phyloP scores from a whole-genome alignment of 2,329 filamentous ascomycete species.

The Helotiales sp. region DNA sequence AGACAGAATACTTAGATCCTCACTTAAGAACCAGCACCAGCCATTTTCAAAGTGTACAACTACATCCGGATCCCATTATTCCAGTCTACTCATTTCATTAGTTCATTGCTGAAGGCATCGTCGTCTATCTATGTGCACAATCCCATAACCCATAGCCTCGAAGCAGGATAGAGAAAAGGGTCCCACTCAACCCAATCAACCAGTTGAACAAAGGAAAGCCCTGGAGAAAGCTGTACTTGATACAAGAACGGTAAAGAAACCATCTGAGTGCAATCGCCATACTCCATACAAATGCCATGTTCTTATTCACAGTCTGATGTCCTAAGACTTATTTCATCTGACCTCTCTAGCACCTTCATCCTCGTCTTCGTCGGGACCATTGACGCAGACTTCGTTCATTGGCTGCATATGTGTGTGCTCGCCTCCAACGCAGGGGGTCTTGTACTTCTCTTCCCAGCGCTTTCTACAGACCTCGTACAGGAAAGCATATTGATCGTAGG shows the following conservation, averaged over 20 bases:
- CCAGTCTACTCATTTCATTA: constrained; percentile 17
- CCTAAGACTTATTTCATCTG: not conserved
- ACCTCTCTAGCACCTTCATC: not conserved
- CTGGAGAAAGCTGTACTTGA: not conserved
- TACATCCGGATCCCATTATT: not conserved
- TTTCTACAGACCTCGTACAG: constrained; percentile 86
- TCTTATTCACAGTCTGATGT: not conserved
- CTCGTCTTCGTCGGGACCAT: constrained; percentile 16
- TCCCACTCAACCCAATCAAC: not conserved
- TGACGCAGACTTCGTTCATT: constrained; percentile 21
- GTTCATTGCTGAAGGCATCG: constrained; percentile 30
- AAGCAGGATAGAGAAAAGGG: not conserved
- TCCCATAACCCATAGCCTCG: not conserved
- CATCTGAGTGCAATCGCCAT: constrained; percentile 13
- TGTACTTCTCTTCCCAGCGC: constrained; percentile 70
- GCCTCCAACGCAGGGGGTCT: constrained; percentile 34
- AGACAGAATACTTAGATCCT: not conserved
- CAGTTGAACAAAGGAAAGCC: not conserved
- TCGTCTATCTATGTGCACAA: constrained; percentile 13
- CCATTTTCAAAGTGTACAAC: not conserved
- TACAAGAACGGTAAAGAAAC: constrained; percentile 12
- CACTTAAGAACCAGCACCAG: not conserved
- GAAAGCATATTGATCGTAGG: constrained; percentile 81
- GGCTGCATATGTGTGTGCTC: constrained; percentile 33
- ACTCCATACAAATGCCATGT: constrained; percentile 20